phyloP scores from a whole-genome alignment of 2,329 filamentous ascomycete genomes.

The Xylaria hypoxylon region DNA sequence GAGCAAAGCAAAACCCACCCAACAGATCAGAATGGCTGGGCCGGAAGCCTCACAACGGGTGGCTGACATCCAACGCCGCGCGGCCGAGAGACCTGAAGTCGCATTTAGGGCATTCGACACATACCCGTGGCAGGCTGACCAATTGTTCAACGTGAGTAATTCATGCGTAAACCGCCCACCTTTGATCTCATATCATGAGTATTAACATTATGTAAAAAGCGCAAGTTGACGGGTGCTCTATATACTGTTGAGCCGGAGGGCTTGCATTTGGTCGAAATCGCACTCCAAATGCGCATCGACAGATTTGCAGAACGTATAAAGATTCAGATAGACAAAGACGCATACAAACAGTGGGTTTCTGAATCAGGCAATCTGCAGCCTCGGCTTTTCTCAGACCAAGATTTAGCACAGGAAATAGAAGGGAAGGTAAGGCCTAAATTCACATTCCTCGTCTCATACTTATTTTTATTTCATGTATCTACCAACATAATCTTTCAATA shows the following conservation, averaged over 20 bases:
- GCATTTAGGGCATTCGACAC: slow-evolving; percentile 49
- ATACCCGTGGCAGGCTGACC: slow-evolving; percentile 50
- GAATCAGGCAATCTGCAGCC: slow-evolving; percentile 36
- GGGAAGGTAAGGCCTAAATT: slow-evolving; percentile 38
- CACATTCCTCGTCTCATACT: not conserved
- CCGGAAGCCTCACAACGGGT: slow-evolving; percentile 31
- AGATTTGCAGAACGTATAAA: slow-evolving; percentile 48
- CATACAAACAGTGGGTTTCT: slow-evolving; percentile 47
- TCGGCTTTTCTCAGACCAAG: slow-evolving; percentile 45
- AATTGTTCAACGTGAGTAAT: slow-evolving; percentile 46
- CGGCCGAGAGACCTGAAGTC: slow-evolving; percentile 45
- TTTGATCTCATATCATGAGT: no score
- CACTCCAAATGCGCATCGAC: slow-evolving; percentile 44
- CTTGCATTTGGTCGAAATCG: slow-evolving; percentile 38
- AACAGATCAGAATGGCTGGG: slow-evolving; percentile 37
- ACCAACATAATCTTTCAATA: not conserved
- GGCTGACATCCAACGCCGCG: slow-evolving; percentile 45
- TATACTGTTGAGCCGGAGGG: slow-evolving; percentile 33
- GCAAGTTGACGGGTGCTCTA: slow-evolving; percentile 30
- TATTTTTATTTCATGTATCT: not conserved
- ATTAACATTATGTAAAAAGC: slow-evolving; percentile 25
- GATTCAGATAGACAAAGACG: slow-evolving; percentile 45
- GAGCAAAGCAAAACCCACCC: not conserved
- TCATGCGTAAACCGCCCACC: not conserved
- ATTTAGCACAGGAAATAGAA: slow-evolving; percentile 41